Evolutionary conservation across 1,139 yeast species (phyloP), one percentile per base, ranked within the genome.

Genomic region (Magnusiomyces starmeri): DNA sequence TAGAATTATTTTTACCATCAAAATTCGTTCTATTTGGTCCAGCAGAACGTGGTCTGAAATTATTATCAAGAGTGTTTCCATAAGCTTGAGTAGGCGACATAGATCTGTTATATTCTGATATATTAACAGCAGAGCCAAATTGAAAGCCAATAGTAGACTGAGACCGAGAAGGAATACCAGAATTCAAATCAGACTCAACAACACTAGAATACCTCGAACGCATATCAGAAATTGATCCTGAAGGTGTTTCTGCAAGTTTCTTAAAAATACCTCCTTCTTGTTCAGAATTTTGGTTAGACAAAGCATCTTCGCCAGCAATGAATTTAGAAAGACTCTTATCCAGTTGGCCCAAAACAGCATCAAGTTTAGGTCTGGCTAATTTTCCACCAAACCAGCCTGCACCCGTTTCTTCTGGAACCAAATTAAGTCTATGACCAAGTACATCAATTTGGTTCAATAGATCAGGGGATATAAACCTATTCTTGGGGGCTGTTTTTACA

Each of bases 321-420:
- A 90, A 87, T 66, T 88, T 88, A 62, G 79, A 81, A 63, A 83
- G 79, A n/a, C 83, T 77, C 61, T 79, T 81, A 65, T 88, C 95
- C 56, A 89, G 73, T 50, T 85, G 89, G 8, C 90, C 92, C 94
- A 95, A 85, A 55, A 89, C 83, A 62, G 81, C 84, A 61, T 89
- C 95, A 54, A 89, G 72, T 60, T 84, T 85, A 14, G 94, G 95
- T 63, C 82, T 82, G 39, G 85, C 75, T 40, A 85, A 75, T 72
- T 78, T 81, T 40, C 78, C 70, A 25, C 82, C 75, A 58, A 82
- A 75, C 87, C 88, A 82, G 1, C 83, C 73, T 49, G 74, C 69
- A 22, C 75, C 78, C 37, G 4, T 78, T 57, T 61, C 85, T 21
- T 60, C 63, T 16, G 53, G 37, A 29, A 46, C 51, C 50, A 57